phyloP scores from a whole-genome alignment of 2,329 filamentous ascomycete genomes.

The Pseudogymnoascus sp. region DNA sequence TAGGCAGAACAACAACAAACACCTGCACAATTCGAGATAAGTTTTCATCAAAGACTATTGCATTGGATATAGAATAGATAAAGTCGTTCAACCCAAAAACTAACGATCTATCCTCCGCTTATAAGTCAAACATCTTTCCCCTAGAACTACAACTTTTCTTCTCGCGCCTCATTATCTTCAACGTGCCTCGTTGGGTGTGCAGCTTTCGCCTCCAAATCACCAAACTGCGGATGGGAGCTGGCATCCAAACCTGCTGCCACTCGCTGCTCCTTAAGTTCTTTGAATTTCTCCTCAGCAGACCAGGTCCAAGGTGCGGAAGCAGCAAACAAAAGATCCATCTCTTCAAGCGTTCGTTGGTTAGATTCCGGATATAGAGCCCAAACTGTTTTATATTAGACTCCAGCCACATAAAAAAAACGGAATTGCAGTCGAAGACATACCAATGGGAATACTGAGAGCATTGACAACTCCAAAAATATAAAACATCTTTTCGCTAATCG shows the following conservation, averaged over 20 bases:
- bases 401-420: not conserved
- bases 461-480: slow-evolving; percentile 68
- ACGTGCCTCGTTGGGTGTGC: not conserved
- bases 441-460: slow-evolving; percentile 54
- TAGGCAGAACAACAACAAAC: not conserved
- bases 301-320: slow-evolving; percentile 60
- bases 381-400: not conserved
- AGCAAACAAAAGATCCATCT: slow-evolving; percentile 68
- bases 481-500: slow-evolving; percentile 62
- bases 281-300: slow-evolving; percentile 62
- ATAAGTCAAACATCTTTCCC: not conserved
- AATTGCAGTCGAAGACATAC: slow-evolving; percentile 1
- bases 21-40: not conserved
- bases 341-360: slow-evolving; percentile 65
- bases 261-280: slow-evolving; percentile 48
- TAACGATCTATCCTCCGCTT: not conserved
- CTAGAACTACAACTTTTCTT: not conserved
- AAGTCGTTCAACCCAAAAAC: not conserved
- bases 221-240: no score
- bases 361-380: slow-evolving; percentile 70
- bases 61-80: not conserved
- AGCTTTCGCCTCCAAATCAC: not conserved
- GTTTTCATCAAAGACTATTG: not conserved
- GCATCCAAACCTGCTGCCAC: not conserved
- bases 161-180: not conserved